Evolutionary conservation across 352 stramenopile genomes (phyloP).

Genomic region (Pythium apleroticum): DNA sequence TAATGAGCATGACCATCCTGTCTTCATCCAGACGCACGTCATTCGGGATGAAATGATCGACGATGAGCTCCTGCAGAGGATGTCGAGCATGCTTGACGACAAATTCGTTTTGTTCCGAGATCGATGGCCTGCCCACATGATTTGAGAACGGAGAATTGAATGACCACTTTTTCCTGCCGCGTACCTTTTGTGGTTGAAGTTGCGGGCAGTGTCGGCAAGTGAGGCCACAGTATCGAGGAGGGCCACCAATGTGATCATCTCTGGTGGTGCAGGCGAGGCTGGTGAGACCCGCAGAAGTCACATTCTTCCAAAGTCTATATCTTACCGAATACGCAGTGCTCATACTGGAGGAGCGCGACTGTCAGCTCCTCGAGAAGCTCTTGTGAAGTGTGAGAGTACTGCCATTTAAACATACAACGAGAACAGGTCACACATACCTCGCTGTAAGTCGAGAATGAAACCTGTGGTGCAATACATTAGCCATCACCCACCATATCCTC

Average conservation of each 20-base stretch:
- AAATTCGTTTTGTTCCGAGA: conserved; percentile 52
- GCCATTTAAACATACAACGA: background rate
- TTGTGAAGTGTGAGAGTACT: conserved; percentile 16
- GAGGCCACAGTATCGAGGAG: conserved; percentile 74
- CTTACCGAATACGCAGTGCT: conserved; percentile 66
- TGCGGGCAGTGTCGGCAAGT: conserved; percentile 57
- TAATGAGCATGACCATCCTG: conserved; percentile 66
- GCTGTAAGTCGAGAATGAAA: conserved; percentile 79
- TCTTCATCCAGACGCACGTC: conserved; percentile 49
- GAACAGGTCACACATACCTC: conserved; percentile 36
- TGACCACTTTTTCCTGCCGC: background rate
- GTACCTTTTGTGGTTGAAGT: conserved; percentile 79
- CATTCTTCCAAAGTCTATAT: background rate
- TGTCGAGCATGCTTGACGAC: conserved; percentile 64
- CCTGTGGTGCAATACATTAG: conserved; percentile 31
- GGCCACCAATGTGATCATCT: conserved; percentile 67
- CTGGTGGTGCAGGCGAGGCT: conserved; percentile 28
- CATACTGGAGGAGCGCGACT: conserved; percentile 66
- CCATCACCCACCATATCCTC: background rate
- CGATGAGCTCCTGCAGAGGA: conserved; percentile 81
- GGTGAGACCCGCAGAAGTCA: background rate
- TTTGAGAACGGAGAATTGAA: background rate
- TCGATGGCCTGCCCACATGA: conserved; percentile 35
- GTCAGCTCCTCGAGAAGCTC: conserved; percentile 78
- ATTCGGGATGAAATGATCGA: conserved; percentile 85